These are phyloP conservation scores for Curvularia sp. DNA, from an alignment of 2,329 filamentous ascomycete genomes.

Conservation along the genomic window DNA sequence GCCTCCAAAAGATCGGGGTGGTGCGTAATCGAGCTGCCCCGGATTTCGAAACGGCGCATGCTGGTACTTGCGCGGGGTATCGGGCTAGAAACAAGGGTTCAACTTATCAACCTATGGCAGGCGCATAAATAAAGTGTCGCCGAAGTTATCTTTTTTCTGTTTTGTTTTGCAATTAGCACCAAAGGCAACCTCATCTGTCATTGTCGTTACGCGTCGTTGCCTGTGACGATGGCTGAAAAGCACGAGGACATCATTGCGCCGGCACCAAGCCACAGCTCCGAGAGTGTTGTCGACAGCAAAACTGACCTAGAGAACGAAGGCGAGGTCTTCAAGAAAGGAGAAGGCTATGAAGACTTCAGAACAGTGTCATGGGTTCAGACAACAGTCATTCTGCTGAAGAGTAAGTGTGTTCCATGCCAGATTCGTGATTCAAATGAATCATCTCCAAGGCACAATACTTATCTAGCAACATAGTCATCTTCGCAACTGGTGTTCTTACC, in stretches of 20 bases:
- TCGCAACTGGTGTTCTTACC: constrained; percentile 59
- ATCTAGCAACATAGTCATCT: constrained; percentile 47
- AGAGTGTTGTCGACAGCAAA: constrained; percentile 33
- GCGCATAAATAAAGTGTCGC: neutral
- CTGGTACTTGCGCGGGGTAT: neutral
- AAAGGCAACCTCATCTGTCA: neutral
- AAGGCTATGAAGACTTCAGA: constrained; percentile 59
- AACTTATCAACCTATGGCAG: neutral
- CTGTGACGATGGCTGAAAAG: constrained; percentile 37
- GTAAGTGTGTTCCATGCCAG: constrained; percentile 21
- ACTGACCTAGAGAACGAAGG: constrained; percentile 44
- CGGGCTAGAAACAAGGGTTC: neutral
- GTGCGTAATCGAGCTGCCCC: neutral
- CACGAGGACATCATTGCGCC: constrained; percentile 33
- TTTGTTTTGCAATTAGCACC: neutral
- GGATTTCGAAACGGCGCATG: neutral
- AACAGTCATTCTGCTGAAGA: constrained; percentile 61
- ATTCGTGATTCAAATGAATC: neutral
- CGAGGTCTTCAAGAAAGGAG: constrained; percentile 60
- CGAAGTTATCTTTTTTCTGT: neutral
- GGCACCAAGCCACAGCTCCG: constrained; percentile 26
- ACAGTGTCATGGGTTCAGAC: constrained; percentile 62
- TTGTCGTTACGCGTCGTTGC: neutral
- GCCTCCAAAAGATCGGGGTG: neutral
- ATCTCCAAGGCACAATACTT: neutral